These are phyloP conservation scores for Sphaerostilbella broomeana DNA, from an alignment of 2,329 filamentous ascomycete genomes.

Conservation along the genomic window DNA sequence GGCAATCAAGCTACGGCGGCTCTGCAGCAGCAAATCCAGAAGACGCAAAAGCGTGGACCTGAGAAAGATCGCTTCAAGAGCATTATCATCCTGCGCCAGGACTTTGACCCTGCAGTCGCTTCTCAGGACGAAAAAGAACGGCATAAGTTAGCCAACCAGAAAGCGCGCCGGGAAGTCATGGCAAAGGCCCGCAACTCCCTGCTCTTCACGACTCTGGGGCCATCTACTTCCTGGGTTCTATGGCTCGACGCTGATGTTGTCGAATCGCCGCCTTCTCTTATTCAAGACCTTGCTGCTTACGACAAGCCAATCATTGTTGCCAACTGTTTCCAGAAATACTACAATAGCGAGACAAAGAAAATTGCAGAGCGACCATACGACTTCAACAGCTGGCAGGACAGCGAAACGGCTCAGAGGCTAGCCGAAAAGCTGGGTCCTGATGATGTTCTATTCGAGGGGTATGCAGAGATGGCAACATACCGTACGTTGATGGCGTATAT, in stretches of 20 bases:
- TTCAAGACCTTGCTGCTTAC: conserved; percentile 84
- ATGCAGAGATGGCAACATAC: conserved; percentile 88
- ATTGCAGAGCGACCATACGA: conserved; percentile 82
- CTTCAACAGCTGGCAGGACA: conserved; percentile 97
- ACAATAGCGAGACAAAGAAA: conserved; percentile 60
- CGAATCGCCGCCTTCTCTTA: conserved; percentile 76
- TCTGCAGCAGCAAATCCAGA: conserved; percentile 76
- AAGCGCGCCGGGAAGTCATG: conserved; percentile 80
- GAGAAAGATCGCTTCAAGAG: conserved; percentile 81
- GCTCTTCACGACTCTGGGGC: conserved; percentile 89
- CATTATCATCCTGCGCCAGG: conserved; percentile 90
- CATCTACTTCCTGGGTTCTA: conserved; percentile 87
- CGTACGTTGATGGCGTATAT: conserved; percentile 86
- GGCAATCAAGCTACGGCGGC: conserved; percentile 80
- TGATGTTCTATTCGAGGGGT: conserved; percentile 90
- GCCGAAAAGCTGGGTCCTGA: conserved; percentile 78
- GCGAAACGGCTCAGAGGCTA: conserved; percentile 67
- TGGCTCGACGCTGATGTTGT: conserved; percentile 93
- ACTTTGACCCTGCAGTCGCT: conserved; percentile 74
- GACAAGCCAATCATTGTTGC: conserved; percentile 89
- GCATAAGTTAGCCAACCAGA: conserved; percentile 89
- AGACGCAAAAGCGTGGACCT: conserved; percentile 71
- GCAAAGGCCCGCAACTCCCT: conserved; percentile 88
- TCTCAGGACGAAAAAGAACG: conserved; percentile 84
- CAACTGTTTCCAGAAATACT: conserved; percentile 89